These are phyloP conservation scores for Aspergillus japonicus DNA, from an alignment of 2,329 filamentous ascomycete genomes.

Conservation along the genomic window DNA sequence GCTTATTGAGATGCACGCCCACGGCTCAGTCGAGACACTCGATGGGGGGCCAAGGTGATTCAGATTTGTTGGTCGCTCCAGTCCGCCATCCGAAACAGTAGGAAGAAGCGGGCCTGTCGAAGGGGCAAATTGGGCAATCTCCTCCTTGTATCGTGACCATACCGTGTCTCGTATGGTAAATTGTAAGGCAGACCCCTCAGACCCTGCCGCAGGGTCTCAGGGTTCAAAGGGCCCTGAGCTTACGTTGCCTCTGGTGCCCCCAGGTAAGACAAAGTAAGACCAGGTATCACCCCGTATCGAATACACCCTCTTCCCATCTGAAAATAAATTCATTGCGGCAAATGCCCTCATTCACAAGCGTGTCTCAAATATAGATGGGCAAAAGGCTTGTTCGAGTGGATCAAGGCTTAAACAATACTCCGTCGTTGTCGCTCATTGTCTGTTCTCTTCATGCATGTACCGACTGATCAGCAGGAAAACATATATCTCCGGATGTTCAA, in stretches of 20 bases:
- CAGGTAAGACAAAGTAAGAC: background rate
- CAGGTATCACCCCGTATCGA: background rate
- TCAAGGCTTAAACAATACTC: background rate
- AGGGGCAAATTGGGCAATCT: background rate
- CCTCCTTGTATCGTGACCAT: background rate
- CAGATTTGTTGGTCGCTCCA: background rate
- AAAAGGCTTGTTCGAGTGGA: background rate
- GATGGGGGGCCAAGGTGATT: background rate
- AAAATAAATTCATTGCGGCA: background rate
- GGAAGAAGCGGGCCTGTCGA: background rate
- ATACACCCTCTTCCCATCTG: background rate
- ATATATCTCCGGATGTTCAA: too few relatives aligned
- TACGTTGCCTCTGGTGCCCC: background rate
- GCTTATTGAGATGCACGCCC: slow-evolving; percentile 4
- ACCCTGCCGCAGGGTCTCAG: background rate
- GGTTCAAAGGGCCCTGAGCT: background rate
- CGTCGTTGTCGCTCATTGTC: background rate
- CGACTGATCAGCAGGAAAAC: too few relatives aligned
- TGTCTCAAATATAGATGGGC: background rate
- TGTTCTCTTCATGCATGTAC: too few relatives aligned
- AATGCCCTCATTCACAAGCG: background rate
- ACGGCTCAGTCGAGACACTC: background rate
- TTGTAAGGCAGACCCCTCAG: background rate
- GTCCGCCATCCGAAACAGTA: background rate
- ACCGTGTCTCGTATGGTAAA: background rate